Evolutionary conservation across 129 eudicot species (phyloP), one percentile per base, ranked within the genome.

Genomic region (Centella asiatica): DNA sequence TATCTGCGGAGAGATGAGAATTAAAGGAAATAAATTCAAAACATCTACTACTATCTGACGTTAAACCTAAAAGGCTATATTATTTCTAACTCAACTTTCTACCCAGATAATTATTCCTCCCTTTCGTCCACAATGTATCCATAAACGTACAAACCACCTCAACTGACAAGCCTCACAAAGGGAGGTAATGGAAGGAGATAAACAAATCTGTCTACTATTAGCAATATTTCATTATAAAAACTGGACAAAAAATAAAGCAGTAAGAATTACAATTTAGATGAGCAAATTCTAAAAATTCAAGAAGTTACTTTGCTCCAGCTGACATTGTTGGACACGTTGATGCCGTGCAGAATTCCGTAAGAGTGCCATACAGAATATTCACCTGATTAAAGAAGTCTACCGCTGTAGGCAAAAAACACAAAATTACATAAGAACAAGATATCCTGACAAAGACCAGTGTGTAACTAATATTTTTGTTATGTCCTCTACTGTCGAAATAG

Each of bases 301-400:
- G 51, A 20, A 65, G 20, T 67, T 82, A 82, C 88, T 82, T 78
- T 53, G 84, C 39, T 65, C 84, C 88, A 23, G 88, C 88, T 15
- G 84, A 71, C 88, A 82, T 82, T 60, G 81, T 78, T 45, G 88
- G 88, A 37, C 84, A 82, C 51, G 65, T 78, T n/a, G 76, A 59
- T 18, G 79, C 64, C 4, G 88, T 82, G 81, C 84, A 82, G 74
- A 82, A 82, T 64, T 78, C 88, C 0, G 84, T 74, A 36, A 82
- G 81, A 53, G 88, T 82, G 0, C 81, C 88, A 65, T 82, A 82
- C 27, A 82, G 88, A 27, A 82, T 61, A 69, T 78, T 82, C 69
- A 82, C 83, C 64, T 82, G 88, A 72, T 82, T 82, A 62, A 82
- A 82, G 69, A 82, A 82, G 67, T 82, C 88, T 72, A 82, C 84